Conservation (phyloP, 1,284 basidiomycete species). For the Pterulicium gracile region DNA sequence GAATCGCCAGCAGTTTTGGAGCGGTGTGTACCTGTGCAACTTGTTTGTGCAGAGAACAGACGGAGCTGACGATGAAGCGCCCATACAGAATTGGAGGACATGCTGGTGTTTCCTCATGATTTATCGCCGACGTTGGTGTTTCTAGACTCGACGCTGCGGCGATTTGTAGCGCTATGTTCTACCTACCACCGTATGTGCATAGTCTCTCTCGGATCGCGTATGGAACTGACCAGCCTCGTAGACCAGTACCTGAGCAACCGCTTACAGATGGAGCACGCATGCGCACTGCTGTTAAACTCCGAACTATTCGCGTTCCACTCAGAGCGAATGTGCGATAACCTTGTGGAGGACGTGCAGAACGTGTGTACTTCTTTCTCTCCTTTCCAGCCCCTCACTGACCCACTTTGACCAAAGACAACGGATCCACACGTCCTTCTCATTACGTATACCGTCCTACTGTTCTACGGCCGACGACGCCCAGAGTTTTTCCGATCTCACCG, state of each 20-base stretch:
- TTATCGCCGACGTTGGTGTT: conserved; percentile 51
- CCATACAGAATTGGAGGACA: conserved; percentile 81
- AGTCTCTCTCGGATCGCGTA: conserved; percentile 3
- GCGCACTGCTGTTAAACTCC: conserved; percentile 62
- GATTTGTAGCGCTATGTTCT: conserved; percentile 70
- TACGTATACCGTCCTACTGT: conserved; percentile 68
- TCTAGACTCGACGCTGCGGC: conserved; percentile 68
- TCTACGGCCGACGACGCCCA: conserved; percentile 60
- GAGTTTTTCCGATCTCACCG: conserved; percentile 70
- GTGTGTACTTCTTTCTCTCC: conserved; percentile 29
- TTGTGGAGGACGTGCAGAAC: conserved; percentile 59
- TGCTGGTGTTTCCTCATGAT: conserved; percentile 55
- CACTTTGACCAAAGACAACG: conserved; percentile 53
- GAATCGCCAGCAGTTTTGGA: conserved; percentile 78
- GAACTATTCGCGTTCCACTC: conserved; percentile 84
- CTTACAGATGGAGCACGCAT: conserved; percentile 75
- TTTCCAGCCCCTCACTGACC: conserved; percentile 7
- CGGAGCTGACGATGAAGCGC: conserved; percentile 2
- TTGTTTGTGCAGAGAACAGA: conserved; percentile 5
- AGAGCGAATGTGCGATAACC: conserved; percentile 76
- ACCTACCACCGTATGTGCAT: conserved; percentile 70
- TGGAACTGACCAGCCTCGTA: conserved; percentile 20
- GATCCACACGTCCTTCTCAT: conserved; percentile 82
- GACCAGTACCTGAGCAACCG: conserved; percentile 76
- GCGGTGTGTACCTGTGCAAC: conserved; percentile 39